A percentile compares a stretch with the other conserved stretches of the same genome.
Evolutionary conservation across 371 early-diverging fungal genomes (phyloP).

Genomic region (Entomophthora muscae): DNA sequence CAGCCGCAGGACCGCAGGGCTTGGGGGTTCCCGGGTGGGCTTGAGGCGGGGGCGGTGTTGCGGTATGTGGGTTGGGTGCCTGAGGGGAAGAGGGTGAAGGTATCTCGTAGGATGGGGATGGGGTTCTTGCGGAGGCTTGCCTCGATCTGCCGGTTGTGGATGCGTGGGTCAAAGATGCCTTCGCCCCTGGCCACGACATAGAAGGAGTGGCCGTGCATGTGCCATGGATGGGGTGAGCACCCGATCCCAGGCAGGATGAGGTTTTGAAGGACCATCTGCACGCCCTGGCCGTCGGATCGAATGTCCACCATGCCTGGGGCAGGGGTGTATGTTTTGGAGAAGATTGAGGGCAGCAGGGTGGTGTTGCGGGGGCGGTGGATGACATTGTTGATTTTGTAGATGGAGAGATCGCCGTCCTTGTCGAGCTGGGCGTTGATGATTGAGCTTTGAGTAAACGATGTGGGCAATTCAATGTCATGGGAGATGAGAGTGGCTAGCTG

Average conservation of each 20-base stretch:
- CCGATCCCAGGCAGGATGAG: background rate
- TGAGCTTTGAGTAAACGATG: background rate
- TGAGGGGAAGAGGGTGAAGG: slow-evolving; percentile 1
- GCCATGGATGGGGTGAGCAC: background rate
- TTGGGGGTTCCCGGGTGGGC: background rate
- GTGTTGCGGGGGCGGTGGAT: background rate
- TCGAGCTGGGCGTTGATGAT: background rate
- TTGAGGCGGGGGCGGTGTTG: background rate
- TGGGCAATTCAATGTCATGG: background rate
- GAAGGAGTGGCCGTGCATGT: slow-evolving; percentile 4
- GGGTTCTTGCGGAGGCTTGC: background rate
- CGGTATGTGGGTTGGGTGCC: background rate
- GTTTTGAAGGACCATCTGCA: background rate
- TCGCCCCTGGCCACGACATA: background rate
- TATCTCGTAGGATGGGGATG: background rate
- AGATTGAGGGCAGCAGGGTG: background rate
- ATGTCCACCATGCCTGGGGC: background rate
- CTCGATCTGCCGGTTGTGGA: slow-evolving; percentile 9
- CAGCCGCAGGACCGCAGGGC: background rate
- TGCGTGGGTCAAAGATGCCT: background rate
- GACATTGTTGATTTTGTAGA: background rate
- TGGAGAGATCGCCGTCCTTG: background rate
- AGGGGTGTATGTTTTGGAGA: background rate
- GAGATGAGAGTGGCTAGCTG: background rate
- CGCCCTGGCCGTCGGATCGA: background rate